Base-by-base conservation (phyloP, 2,329 filamentous ascomycete species). In the Aureobasidium sp. region DNA sequence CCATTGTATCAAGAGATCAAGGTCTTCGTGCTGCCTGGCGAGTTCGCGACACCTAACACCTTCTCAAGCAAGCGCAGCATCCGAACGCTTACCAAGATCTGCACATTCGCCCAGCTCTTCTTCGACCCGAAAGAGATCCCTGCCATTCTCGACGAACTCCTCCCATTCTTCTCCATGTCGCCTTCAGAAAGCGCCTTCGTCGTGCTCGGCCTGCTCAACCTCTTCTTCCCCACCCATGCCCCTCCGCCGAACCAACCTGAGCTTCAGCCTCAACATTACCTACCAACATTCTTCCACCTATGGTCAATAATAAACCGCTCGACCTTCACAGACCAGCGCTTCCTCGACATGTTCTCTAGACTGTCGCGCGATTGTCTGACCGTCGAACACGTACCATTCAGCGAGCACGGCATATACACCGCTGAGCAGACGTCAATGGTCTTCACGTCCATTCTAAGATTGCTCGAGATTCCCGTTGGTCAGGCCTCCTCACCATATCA, bases 401-500 rank as follows among this genome's bases (percentile, higher is more conserved):
- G 86, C 2, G 85, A 92, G 67, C 87, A 92, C 76, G 94, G 94
- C 66, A 89, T 99, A 66, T 97, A 95, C 75, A 95, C 91, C 1
- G 85, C 86, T 66, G 91, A 96, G 66, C 94, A 99, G 75, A 94
- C 92, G 0, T 88, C 93, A 62, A 81, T 95, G 62, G 89, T 99
- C 67, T 97, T 97, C 74, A 97, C 94, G 0, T 88, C 94, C 10
- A 85, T 97, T 62, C 77, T 99, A 61, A 84, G 95, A 53, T 75
- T 99, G 60, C 86, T 96, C 14, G 93, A 97, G 72, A 99, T 99
- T 60, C 94, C 94, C 2, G 94, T 99, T 13, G 93, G 94, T 3
- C 94, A 99, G 76, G 89, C 94, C 3, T 95, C 90, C 49, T 97
- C 93, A 1, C 90, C 94, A 0, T 99, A 99, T 71, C 90, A 89